These are phyloP conservation scores for Phaeoacremonium minimum DNA, from an alignment of 2,329 filamentous ascomycete genomes.

Conservation along the genomic window DNA sequence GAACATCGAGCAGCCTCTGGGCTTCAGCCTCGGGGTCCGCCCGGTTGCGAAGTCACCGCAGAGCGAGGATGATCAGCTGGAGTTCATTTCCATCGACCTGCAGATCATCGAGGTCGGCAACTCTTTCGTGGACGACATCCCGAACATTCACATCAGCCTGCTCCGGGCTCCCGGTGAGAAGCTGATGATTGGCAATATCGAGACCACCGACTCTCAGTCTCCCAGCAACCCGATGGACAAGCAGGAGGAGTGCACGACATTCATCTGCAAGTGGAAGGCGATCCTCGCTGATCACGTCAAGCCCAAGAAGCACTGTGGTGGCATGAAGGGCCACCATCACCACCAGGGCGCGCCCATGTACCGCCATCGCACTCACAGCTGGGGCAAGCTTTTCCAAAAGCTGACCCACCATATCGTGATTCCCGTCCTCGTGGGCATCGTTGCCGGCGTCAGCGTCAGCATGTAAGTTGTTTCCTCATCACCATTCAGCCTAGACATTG, in stretches of 20 bases:
- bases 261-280: slow-evolving; percentile 52
- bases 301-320: slow-evolving; percentile 33
- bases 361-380: slow-evolving; percentile 18
- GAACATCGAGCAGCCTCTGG: slow-evolving; percentile 29
- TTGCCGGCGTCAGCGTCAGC: slow-evolving; percentile 64
- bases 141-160: slow-evolving; percentile 55
- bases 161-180: slow-evolving; percentile 53
- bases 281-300: slow-evolving; percentile 40
- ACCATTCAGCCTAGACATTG: slow-evolving; percentile 14
- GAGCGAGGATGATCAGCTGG: slow-evolving; percentile 46
- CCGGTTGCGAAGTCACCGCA: slow-evolving; percentile 36
- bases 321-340: slow-evolving; percentile 20
- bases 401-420: slow-evolving; percentile 61
- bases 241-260: slow-evolving; percentile 31
- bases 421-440: slow-evolving; percentile 64
- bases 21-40: slow-evolving; percentile 41
- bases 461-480: slow-evolving; percentile 37
- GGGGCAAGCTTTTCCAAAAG: slow-evolving; percentile 46
- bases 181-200: slow-evolving; percentile 48
- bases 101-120: slow-evolving; percentile 57
- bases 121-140: slow-evolving; percentile 48
- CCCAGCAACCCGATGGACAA: slow-evolving; percentile 19
- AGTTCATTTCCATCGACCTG: slow-evolving; percentile 50
- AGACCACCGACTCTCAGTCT: slow-evolving; percentile 25
- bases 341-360: slow-evolving; percentile 13